These are phyloP conservation scores for Dipteronia sinensis DNA, from an alignment of 345 rosid genomes.

Conservation along the genomic window DNA sequence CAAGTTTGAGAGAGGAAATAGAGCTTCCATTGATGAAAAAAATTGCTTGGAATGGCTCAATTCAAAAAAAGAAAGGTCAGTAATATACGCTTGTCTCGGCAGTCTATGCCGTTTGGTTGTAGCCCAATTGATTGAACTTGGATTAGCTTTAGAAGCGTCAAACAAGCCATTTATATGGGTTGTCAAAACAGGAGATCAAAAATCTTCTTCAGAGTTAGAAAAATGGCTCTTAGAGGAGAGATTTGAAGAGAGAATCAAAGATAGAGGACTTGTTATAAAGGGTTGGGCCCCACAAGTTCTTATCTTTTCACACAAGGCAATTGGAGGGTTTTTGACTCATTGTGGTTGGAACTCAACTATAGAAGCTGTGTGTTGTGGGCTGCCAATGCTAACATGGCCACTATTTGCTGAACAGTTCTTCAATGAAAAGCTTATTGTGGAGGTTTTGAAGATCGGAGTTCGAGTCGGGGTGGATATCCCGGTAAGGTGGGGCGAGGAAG, in stretches of 20 bases:
- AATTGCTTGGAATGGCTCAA: slow-evolving; percentile 60
- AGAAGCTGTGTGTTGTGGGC: slow-evolving; percentile 58
- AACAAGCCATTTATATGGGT: slow-evolving; percentile 76
- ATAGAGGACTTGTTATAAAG: slow-evolving; percentile 63
- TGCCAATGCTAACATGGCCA: slow-evolving; percentile 91
- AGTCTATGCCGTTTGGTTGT: slow-evolving; percentile 71
- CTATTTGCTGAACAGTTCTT: slow-evolving; percentile 71
- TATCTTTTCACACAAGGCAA: slow-evolving; percentile 62
- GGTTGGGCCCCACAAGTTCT: slow-evolving; percentile 91
- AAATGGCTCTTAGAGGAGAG: slow-evolving; percentile 47
- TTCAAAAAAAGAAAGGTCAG: slow-evolving; percentile 52
- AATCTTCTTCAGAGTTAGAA: slow-evolving; percentile 41
- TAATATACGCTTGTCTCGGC: slow-evolving; percentile 75
- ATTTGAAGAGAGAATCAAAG: slow-evolving; percentile 56
- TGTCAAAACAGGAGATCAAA: slow-evolving; percentile 43
- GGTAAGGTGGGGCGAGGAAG: slow-evolving; percentile 81
- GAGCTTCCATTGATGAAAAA: slow-evolving; percentile 44
- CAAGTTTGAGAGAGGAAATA: slow-evolving; percentile 69
- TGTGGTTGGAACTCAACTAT: slow-evolving; percentile 91
- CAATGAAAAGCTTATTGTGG: slow-evolving; percentile 68
- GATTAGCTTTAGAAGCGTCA: slow-evolving; percentile 65
- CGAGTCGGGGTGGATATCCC: slow-evolving; percentile 60
- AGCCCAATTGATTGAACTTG: slow-evolving; percentile 64
- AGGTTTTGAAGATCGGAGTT: slow-evolving; percentile 62
- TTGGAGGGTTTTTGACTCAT: slow-evolving; percentile 77